A percentile compares a stretch with the other conserved stretches of the same genome.
phyloP scores from a whole-genome alignment of 345 rosid genomes.

The Arabidopsis arenosa region DNA sequence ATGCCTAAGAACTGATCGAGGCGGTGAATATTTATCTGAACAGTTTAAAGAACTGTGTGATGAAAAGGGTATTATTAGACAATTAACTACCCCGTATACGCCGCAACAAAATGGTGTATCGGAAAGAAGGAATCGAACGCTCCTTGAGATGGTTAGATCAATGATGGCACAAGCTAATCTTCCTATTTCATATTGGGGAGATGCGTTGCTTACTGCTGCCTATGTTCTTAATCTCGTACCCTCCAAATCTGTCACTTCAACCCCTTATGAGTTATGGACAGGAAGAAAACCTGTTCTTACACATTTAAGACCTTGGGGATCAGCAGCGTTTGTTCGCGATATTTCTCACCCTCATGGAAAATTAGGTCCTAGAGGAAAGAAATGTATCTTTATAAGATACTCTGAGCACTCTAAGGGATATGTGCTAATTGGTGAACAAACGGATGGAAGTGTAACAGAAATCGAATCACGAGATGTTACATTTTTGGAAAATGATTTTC shows the following conservation, averaged over 20 bases:
- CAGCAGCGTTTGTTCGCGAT: neutral
- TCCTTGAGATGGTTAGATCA: too few species aligned
- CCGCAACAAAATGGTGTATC: conserved; percentile 2
- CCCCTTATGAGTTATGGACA: conserved; percentile 13
- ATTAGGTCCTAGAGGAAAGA: neutral
- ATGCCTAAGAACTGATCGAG: neutral
- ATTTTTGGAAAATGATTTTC: conserved; percentile 35
- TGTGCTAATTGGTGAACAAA: too few species aligned
- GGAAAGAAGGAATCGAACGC: neutral
- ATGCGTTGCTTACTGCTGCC: neutral
- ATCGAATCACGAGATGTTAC: conserved; percentile 7
- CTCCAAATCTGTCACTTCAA: conserved; percentile 1
- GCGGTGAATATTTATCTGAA: neutral
- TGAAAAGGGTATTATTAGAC: neutral
- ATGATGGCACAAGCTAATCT: neutral
- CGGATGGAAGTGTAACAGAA: neutral
- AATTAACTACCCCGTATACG: neutral
- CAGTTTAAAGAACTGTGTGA: neutral
- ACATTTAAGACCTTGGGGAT: neutral
- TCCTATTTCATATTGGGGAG: neutral
- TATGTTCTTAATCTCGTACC: neutral
- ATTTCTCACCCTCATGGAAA: conserved; percentile 7
- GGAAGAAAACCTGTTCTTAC: neutral
- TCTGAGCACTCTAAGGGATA: too few species aligned
- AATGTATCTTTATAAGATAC: too few species aligned